Percentiles rank a stretch among this genome's conserved stretches.
Conservation (phyloP, 169 alveolate genomes). For the Cystoisospora suis region DNA sequence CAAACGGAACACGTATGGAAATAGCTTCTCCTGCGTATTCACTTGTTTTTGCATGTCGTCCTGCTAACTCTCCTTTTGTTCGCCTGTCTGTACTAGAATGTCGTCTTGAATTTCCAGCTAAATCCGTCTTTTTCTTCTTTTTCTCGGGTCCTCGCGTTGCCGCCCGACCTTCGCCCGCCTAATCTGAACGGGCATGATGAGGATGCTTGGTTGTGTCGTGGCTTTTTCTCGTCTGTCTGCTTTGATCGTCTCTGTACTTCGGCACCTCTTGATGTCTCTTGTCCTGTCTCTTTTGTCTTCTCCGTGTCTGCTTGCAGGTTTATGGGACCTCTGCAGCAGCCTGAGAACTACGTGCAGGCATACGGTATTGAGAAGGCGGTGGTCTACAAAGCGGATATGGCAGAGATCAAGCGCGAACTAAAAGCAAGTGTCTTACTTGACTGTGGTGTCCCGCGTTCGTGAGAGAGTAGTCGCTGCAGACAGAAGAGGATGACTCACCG, state of each 20-base stretch:
- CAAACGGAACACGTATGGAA: too few relatives aligned
- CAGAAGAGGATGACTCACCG: too few relatives aligned
- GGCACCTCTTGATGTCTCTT: too few relatives aligned
- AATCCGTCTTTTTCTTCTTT: not conserved
- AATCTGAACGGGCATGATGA: too few relatives aligned
- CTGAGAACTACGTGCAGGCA: not conserved
- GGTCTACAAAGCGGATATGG: not conserved
- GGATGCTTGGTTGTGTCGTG: too few relatives aligned
- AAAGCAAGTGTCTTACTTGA: not conserved
- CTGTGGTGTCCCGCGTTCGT: too few relatives aligned
- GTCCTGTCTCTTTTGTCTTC: too few relatives aligned
- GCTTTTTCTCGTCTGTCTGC: too few relatives aligned
- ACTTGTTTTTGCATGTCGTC: not conserved
- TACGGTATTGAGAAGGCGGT: slow-evolving; percentile 13
- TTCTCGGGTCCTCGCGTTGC: not conserved
- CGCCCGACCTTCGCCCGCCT: not conserved
- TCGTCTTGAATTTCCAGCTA: not conserved
- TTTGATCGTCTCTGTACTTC: too few relatives aligned
- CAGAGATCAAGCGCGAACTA: not conserved
- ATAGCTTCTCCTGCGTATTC: too few relatives aligned
- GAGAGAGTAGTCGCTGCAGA: too few relatives aligned
- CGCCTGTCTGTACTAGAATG: not conserved
- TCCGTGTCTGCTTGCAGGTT: slow-evolving; percentile 5
- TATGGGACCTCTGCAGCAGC: not conserved
- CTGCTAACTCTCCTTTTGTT: not conserved